Conservation (phyloP, 495 filamentous ascomycete genomes). For the Penicillium cinerascens region DNA sequence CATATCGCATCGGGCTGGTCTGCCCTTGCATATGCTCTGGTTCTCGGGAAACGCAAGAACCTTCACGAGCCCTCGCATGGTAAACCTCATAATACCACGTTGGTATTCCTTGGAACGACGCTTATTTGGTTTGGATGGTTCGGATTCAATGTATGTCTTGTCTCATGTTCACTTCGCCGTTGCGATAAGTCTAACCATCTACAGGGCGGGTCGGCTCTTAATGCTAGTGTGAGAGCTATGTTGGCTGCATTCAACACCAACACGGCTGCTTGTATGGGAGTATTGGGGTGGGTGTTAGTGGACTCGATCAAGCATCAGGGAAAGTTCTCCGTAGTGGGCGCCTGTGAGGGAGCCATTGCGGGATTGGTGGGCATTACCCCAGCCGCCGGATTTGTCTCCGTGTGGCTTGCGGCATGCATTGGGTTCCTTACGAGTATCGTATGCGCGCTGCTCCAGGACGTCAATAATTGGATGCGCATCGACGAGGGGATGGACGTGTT, state of each 20-base stretch:
- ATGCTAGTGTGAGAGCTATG: slow-evolving; percentile 55
- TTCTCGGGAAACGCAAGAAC: slow-evolving; percentile 52
- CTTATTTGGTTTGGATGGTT: slow-evolving; percentile 61
- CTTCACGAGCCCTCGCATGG: slow-evolving; percentile 38
- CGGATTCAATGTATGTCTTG: slow-evolving; percentile 54
- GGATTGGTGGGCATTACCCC: slow-evolving; percentile 64
- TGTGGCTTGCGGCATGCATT: slow-evolving; percentile 56
- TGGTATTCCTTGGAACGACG: slow-evolving; percentile 56
- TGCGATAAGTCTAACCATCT: not conserved
- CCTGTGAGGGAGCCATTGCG: slow-evolving; percentile 60
- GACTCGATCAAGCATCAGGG: slow-evolving; percentile 54
- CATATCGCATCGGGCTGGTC: slow-evolving; percentile 54
- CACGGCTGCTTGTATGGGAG: slow-evolving; percentile 53
- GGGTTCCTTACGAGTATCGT: slow-evolving; percentile 55
- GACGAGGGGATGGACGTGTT: slow-evolving; percentile 64
- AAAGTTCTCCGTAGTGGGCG: slow-evolving; percentile 57
- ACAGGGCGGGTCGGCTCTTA: slow-evolving; percentile 55
- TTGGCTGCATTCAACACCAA: slow-evolving; percentile 61
- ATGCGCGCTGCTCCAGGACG: slow-evolving; percentile 47
- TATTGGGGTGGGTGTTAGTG: slow-evolving; percentile 57
- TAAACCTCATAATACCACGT: slow-evolving; percentile 53
- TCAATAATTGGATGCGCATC: slow-evolving; percentile 56
- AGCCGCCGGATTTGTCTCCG: slow-evolving; percentile 56
- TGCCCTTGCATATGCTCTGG: slow-evolving; percentile 53
- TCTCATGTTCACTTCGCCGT: not conserved